A percentile compares a stretch with the other conserved stretches of the same genome.
These are phyloP conservation scores for Talaromyces marneffei DNA, from an alignment of 2,329 filamentous ascomycete genomes.

Conservation along the genomic window DNA sequence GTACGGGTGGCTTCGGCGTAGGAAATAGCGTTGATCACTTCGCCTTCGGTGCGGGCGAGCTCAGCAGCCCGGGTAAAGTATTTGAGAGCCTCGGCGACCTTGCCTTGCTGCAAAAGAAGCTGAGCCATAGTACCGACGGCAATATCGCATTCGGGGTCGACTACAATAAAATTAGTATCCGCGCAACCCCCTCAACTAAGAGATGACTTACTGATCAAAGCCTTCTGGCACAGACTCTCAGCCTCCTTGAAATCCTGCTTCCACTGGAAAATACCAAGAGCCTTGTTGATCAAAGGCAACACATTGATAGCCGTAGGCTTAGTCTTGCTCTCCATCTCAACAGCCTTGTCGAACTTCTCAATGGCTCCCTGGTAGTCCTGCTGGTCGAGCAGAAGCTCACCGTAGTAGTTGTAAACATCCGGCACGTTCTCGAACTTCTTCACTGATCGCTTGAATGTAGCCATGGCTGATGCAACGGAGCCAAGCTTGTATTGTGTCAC, in stretches of 20 bases:
- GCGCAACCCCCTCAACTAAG: slow-evolving; percentile 3
- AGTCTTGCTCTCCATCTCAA: slow-evolving; percentile 93
- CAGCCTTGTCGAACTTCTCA: slow-evolving; percentile 96
- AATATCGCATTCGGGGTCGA: slow-evolving; percentile 98
- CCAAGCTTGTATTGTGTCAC: slow-evolving; percentile 99
- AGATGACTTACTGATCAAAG: slow-evolving; percentile 76
- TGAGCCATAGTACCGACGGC: slow-evolving; percentile 98
- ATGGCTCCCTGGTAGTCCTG: slow-evolving; percentile 92
- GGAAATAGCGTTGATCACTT: slow-evolving; percentile 92
- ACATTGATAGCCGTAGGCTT: slow-evolving; percentile 98
- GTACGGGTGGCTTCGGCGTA: slow-evolving; percentile 96
- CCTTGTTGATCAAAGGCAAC: slow-evolving; percentile 96
- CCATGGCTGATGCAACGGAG: slow-evolving; percentile 94
- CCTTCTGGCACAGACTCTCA: slow-evolving; percentile 94
- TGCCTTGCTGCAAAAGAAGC: slow-evolving; percentile 92
- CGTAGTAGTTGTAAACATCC: slow-evolving; percentile 99
- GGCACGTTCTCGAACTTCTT: slow-evolving; percentile 97
- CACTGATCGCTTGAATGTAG: slow-evolving; percentile 92
- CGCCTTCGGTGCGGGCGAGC: slow-evolving; percentile 85
- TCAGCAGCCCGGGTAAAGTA: slow-evolving; percentile 97
- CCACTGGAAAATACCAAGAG: slow-evolving; percentile 93
- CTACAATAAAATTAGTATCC: slow-evolving; percentile 45
- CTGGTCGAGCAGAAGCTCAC: slow-evolving; percentile 93
- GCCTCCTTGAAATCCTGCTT: slow-evolving; percentile 94
- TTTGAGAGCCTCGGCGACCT: slow-evolving; percentile 87